Conservation (phyloP, 352 stramenopile species). For the Globisporangium parvum region DNA sequence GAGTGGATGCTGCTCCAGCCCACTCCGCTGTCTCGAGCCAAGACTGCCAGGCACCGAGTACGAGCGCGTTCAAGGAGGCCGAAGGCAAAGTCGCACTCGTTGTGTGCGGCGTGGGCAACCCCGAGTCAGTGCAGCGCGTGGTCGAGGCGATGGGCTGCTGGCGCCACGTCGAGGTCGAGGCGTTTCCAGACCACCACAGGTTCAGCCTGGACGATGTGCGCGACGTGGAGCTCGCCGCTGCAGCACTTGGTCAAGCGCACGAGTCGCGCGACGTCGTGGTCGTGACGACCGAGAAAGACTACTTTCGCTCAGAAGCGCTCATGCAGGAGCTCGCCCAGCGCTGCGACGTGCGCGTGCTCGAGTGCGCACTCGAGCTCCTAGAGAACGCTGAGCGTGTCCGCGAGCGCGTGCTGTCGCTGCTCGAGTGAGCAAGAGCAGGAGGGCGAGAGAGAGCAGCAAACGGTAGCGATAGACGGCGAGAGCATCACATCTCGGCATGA, state of each 20-base stretch:
- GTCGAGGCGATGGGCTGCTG: conserved; percentile 29
- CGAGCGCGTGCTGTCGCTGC: conserved; percentile 1
- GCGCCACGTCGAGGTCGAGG: conserved; percentile 27
- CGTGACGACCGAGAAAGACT: conserved; percentile 69
- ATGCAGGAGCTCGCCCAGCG: conserved; percentile 6
- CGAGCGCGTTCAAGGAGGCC: conserved; percentile 6
- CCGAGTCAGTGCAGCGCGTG: conserved; percentile 41
- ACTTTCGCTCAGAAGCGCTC: conserved; percentile 7
- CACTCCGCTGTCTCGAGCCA: background rate
- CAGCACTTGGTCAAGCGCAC: background rate
- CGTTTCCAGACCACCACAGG: conserved; percentile 57
- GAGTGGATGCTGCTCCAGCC: background rate
- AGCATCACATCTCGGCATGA: too few species aligned
- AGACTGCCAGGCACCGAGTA: too few species aligned
- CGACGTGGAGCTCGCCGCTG: conserved; percentile 18
- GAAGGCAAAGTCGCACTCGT: conserved; percentile 25
- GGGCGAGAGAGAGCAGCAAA: too few species aligned
- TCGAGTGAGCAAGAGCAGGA: background rate
- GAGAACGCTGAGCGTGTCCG: conserved; percentile 15
- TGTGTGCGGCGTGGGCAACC: conserved; percentile 63
- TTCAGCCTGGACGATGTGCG: conserved; percentile 33
- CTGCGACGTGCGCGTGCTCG: conserved; percentile 22
- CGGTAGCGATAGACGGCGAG: background rate
- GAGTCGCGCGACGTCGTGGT: conserved; percentile 24
- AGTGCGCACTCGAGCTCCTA: conserved; percentile 33